phyloP scores from a whole-genome alignment of 164 flowering plant species.

The Dillenia turbinata region DNA sequence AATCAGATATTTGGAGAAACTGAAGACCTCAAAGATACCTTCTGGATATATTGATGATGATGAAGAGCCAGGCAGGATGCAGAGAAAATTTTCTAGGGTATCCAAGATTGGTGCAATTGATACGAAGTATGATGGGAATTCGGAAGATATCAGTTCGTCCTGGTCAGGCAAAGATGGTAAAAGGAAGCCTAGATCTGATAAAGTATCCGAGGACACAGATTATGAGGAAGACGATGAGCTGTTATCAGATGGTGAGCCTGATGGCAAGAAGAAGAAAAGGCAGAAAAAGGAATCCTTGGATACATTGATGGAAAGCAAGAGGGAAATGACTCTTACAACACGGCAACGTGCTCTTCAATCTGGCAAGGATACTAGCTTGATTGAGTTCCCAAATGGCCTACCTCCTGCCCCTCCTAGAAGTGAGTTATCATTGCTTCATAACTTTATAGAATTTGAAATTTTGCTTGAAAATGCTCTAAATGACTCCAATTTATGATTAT shows the following conservation, averaged over 20 bases:
- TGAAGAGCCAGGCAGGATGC: conserved; percentile 49
- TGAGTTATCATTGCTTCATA: conserved; percentile 26
- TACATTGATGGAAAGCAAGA: conserved; percentile 46
- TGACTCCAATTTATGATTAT: background rate
- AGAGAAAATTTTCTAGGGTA: conserved; percentile 34
- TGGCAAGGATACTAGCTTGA: conserved; percentile 57
- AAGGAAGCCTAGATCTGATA: conserved; percentile 46
- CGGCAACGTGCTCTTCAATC: conserved; percentile 96
- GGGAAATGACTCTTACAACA: conserved; percentile 71
- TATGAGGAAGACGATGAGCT: conserved; percentile 56
- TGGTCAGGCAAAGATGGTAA: conserved; percentile 37
- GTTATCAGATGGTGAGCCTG: conserved; percentile 49
- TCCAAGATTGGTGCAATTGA: conserved; percentile 25
- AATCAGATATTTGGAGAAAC: conserved; percentile 80
- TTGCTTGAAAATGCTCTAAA: background rate
- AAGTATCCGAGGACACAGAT: conserved; percentile 48
- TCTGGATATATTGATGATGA: conserved; percentile 38
- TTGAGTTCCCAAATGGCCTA: conserved; percentile 92
- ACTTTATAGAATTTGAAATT: background rate
- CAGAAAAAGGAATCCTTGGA: conserved; percentile 59
- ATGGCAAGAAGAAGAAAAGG: conserved; percentile 42
- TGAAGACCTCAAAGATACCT: conserved; percentile 40
- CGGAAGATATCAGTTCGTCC: conserved; percentile 21
- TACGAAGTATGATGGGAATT: conserved; percentile 17
- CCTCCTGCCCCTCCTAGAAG: conserved; percentile 90